A percentile compares a stretch with the other conserved stretches of the same genome.
phyloP scores from a whole-genome alignment of 2,329 filamentous ascomycete genomes.

The Fusarium subglutinans region DNA sequence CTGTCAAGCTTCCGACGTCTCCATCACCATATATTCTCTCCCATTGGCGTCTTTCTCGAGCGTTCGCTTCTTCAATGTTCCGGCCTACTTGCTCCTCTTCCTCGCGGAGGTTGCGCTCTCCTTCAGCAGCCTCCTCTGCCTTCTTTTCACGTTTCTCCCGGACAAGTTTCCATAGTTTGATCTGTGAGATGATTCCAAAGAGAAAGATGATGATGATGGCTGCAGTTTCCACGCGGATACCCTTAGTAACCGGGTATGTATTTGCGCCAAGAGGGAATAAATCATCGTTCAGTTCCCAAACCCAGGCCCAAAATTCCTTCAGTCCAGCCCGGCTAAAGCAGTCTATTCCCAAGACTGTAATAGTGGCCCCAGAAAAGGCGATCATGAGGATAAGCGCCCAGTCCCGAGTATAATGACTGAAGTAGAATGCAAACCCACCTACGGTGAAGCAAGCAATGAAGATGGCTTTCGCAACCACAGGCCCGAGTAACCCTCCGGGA shows the following conservation, averaged over 20 bases:
- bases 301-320: conserved; percentile 95
- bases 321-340: conserved; percentile 89
- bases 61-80: conserved; percentile 69
- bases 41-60: conserved; percentile 74
- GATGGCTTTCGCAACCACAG: conserved; percentile 70
- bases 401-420: conserved; percentile 78
- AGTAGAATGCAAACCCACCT: conserved; percentile 76
- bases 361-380: conserved; percentile 83
- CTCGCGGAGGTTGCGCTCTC: conserved; percentile 63
- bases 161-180: conserved; percentile 86
- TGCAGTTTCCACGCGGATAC: conserved; percentile 86
- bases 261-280: conserved; percentile 80
- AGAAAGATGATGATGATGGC: conserved; percentile 78
- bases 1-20: conserved; percentile 46
- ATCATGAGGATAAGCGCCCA: conserved; percentile 81
- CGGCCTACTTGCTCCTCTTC: conserved; percentile 78
- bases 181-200: conserved; percentile 82
- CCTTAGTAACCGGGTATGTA: conserved; percentile 86
- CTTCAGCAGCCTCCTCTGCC: conserved; percentile 60
- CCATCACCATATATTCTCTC: conserved; percentile 79
- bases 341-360: conserved; percentile 84
- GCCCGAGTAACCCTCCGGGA: conserved; percentile 76
- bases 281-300: conserved; percentile 83
- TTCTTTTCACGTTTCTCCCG: conserved; percentile 67
- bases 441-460: conserved; percentile 80